Evolutionary conservation across 2,329 filamentous ascomycete genomes (phyloP), one percentile per base, ranked within the genome.

Genomic region (Polytolypa hystricis): DNA sequence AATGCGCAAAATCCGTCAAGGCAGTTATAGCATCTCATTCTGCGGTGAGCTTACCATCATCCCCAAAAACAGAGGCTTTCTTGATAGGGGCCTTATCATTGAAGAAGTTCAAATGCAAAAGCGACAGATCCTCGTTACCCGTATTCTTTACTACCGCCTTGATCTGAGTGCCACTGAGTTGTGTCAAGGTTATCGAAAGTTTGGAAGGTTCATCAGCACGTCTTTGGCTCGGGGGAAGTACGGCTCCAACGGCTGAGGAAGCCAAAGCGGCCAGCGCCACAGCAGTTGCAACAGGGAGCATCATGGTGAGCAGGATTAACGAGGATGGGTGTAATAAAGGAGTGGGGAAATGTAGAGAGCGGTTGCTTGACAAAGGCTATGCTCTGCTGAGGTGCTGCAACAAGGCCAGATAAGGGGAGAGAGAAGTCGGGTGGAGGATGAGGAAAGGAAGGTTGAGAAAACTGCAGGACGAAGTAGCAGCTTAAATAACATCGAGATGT

Each of bases 51-150:
- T 4, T 16, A 35, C 20, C 50, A 59, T 57, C 47, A 35, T 58
- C 40, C 21, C 50, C 48, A 42, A 50, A 52, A 17, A 61, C 45
- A 5, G 47, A 42, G 9, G 58, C 56, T 45, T 61, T 61, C 42
- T 58, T 51, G 9, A 59, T 52, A 1, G 57, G 57, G 5, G 50
- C 47, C 4, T 32, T 38, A 29, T 61, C 57, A 10, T 49, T 39
- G 45, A 61, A 58, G 40, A 57, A 58, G 43, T 58, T 59, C 14
- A 54, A 49, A 33, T 58, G 55, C 30, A 61, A 46, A 34, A 60
- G 52, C 9, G 47, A 57, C 8, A 61, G 42, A 6, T 51, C 45
- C 21, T 57, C 49, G 9, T 33, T 42, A n/a, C 51, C 57, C 12
- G 43, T 51, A 43, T 61, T 61, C 35, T 53, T 55, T 12, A 61